A percentile compares a stretch with the other conserved stretches of the same genome.
Evolutionary conservation across 2,329 filamentous ascomycete genomes (phyloP).

Genomic region (Septoria linicola): DNA sequence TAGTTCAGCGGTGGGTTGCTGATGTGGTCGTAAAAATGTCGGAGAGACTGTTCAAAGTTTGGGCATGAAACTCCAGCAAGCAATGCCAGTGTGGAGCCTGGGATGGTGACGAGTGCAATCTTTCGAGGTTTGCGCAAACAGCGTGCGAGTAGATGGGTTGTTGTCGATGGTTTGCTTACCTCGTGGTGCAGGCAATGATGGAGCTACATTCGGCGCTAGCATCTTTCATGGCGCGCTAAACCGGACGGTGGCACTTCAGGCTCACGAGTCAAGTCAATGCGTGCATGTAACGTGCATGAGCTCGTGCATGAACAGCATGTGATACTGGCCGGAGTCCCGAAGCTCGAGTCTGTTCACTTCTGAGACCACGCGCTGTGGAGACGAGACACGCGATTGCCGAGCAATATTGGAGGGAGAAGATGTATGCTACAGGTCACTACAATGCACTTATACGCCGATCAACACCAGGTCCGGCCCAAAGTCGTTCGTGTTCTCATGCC

Average conservation of each 20-base stretch:
- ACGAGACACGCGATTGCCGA: too few species aligned
- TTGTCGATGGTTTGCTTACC: slow-evolving; percentile 4
- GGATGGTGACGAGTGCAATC: slow-evolving; percentile 8
- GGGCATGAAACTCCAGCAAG: slow-evolving; percentile 14
- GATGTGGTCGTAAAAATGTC: slow-evolving; percentile 5
- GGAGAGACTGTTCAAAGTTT: slow-evolving; percentile 8
- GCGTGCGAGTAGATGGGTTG: background rate
- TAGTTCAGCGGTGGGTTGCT: too few species aligned
- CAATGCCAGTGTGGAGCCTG: background rate
- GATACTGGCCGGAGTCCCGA: too few species aligned
- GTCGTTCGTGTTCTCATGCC: slow-evolving; percentile 1
- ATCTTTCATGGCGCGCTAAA: slow-evolving; percentile 5
- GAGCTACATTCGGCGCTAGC: slow-evolving; percentile 5
- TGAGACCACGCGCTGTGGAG: too few species aligned
- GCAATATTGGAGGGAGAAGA: too few species aligned
- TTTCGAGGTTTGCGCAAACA: slow-evolving; percentile 6
- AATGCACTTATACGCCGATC: background rate
- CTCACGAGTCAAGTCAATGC: too few species aligned
- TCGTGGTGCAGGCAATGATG: slow-evolving; percentile 2
- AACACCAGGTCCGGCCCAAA: background rate
- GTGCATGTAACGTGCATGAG: too few species aligned
- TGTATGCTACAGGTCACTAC: background rate
- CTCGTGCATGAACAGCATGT: too few species aligned
- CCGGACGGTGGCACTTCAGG: background rate
- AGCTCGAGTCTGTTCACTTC: too few species aligned